Evolutionary conservation across 495 filamentous ascomycete species (phyloP).

Genomic region (Trichocladium uniseriatum): DNA sequence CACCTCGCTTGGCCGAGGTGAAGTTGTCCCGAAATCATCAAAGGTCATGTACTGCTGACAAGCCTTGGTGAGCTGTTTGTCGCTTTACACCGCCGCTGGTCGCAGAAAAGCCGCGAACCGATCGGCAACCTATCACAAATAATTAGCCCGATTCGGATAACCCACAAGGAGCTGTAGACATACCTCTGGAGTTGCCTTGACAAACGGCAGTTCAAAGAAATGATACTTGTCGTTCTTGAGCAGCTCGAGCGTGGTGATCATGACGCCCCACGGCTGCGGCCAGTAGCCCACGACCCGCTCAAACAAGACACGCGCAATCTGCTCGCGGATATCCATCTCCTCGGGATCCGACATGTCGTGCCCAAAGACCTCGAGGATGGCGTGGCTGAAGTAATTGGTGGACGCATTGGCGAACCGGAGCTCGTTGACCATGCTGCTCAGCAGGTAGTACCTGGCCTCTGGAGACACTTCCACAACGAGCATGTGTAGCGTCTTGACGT

Average conservation of each 20-base stretch:
- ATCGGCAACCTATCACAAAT: conserved; percentile 30
- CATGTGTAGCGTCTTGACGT: conserved; percentile 63
- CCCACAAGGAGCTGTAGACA: conserved; percentile 9
- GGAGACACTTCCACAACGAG: conserved; percentile 64
- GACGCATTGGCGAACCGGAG: conserved; percentile 81
- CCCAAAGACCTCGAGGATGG: conserved; percentile 79
- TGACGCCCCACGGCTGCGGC: conserved; percentile 93
- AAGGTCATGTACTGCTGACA: too few species aligned
- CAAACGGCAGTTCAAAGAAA: conserved; percentile 89
- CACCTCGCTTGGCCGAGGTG: too few species aligned
- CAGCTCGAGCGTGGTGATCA: conserved; percentile 82
- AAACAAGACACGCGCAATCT: conserved; percentile 76
- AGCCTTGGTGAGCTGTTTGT: neutral
- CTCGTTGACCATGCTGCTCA: conserved; percentile 81
- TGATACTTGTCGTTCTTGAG: conserved; percentile 79
- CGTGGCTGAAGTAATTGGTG: conserved; percentile 88
- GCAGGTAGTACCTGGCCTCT: conserved; percentile 74
- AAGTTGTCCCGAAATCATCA: too few species aligned
- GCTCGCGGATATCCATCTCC: conserved; percentile 74
- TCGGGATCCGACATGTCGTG: conserved; percentile 66
- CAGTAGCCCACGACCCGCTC: conserved; percentile 83
- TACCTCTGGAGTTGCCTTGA: conserved; percentile 82
- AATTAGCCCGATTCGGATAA: conserved; percentile 6
- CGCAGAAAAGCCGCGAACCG: conserved; percentile 19
- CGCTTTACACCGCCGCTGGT: neutral